phyloP scores from a whole-genome alignment of 2,329 filamentous ascomycete genomes.

The Emmonsiellopsis sp. region DNA sequence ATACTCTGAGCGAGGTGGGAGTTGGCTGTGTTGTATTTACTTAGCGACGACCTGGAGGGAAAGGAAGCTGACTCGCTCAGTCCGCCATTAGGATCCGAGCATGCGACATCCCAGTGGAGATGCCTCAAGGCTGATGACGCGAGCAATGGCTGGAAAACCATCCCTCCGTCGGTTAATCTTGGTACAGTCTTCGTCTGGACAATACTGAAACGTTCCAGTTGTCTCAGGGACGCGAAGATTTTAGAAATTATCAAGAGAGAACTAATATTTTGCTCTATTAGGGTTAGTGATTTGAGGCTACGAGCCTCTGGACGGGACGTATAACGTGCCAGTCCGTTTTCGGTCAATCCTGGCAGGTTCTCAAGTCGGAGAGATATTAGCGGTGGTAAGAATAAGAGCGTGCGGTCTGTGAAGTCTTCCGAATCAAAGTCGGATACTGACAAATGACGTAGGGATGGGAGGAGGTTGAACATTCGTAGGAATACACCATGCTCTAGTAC shows the following conservation, averaged over 20 bases:
- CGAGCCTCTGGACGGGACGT: slow-evolving; percentile 37
- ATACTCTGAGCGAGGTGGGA: slow-evolving; percentile 38
- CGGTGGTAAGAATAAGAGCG: slow-evolving; percentile 44
- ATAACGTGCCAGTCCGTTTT: slow-evolving; percentile 46
- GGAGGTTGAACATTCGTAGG: slow-evolving; percentile 42
- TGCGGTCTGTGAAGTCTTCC: slow-evolving; percentile 47
- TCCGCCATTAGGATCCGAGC: slow-evolving; percentile 26
- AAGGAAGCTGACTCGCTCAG: slow-evolving; percentile 29
- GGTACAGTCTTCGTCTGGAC: slow-evolving; percentile 43
- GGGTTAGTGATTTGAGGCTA: slow-evolving; percentile 38
- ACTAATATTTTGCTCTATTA: slow-evolving; percentile 47
- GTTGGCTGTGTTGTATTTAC: slow-evolving; percentile 29
- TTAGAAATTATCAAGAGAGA: slow-evolving; percentile 45
- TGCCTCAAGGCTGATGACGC: slow-evolving; percentile 41
- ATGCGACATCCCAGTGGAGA: slow-evolving; percentile 49
- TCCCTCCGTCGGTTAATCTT: slow-evolving; percentile 31
- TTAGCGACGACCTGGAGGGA: slow-evolving; percentile 27
- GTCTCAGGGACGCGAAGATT: slow-evolving; percentile 39
- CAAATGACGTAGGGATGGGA: slow-evolving; percentile 46
- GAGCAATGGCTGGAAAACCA: slow-evolving; percentile 40
- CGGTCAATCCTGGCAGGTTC: slow-evolving; percentile 46
- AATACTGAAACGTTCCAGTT: slow-evolving; percentile 43
- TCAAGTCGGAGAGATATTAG: slow-evolving; percentile 48
- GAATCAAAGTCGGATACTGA: slow-evolving; percentile 46
- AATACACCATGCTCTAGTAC: slow-evolving; percentile 47